phyloP scores from a whole-genome alignment of 345 rosid species.

The Geranium brycei region DNA sequence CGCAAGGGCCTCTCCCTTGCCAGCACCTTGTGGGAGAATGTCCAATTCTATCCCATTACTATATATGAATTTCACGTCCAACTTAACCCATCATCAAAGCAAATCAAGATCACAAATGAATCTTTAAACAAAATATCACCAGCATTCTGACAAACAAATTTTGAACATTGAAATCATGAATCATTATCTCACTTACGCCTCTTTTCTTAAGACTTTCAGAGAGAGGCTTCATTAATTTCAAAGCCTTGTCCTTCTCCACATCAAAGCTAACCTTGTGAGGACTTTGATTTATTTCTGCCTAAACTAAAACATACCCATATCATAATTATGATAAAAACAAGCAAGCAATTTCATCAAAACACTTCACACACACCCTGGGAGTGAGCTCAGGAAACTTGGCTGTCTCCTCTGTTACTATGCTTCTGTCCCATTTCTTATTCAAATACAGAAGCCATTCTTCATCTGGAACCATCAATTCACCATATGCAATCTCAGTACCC shows the following conservation, averaged over 20 bases:
- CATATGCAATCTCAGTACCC: conserved; percentile 82
- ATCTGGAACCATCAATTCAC: conserved; percentile 45
- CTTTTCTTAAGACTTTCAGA: conserved; percentile 40
- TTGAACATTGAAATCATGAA: not conserved
- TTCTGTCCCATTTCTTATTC: conserved; percentile 59
- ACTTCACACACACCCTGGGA: conserved; percentile 35
- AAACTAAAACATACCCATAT: conserved; percentile 9
- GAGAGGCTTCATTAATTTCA: conserved; percentile 35
- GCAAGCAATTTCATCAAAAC: not conserved
- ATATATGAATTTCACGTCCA: conserved; percentile 63
- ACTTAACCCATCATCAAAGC: conserved; percentile 19
- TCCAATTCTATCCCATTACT: conserved; percentile 71
- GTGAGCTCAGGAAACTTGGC: conserved; percentile 53
- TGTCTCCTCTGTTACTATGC: conserved; percentile 54
- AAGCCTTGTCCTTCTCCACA: conserved; percentile 41
- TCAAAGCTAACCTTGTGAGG: conserved; percentile 74
- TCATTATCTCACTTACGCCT: conserved; percentile 31
- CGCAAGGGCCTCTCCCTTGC: conserved; percentile 74
- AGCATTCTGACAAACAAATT: not conserved
- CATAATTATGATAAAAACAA: too few relatives aligned
- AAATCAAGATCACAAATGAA: not conserved
- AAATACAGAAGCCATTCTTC: conserved; percentile 51
- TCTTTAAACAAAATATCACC: not conserved
- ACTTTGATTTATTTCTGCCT: conserved; percentile 63
- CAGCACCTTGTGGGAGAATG: conserved; percentile 69